phyloP scores from a whole-genome alignment of 1,284 basidiomycete species.

The Sparassis latifolia region DNA sequence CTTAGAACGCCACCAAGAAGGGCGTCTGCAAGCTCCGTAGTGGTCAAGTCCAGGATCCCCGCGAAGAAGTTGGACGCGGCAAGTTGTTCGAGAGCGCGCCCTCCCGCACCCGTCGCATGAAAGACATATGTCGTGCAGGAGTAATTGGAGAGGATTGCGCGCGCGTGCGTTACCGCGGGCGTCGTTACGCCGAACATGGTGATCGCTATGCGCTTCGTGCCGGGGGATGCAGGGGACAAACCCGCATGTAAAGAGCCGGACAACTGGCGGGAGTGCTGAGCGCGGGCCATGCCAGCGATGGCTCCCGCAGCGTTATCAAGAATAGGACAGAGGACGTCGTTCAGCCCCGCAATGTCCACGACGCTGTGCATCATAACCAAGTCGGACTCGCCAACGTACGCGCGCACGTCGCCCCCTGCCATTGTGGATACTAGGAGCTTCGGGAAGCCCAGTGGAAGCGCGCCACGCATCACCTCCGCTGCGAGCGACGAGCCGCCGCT shows the following conservation, averaged over 20 bases:
- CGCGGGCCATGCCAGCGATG: conserved; percentile 18
- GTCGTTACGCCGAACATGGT: conserved; percentile 22
- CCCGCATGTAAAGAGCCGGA: not conserved
- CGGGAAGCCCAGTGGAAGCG: conserved; percentile 18
- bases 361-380: conserved; percentile 18
- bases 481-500: conserved; percentile 19
- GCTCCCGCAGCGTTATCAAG: conserved; percentile 20
- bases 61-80: conserved; percentile 13
- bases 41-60: conserved; percentile 19
- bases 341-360: conserved; percentile 20
- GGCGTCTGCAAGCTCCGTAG: conserved; percentile 20
- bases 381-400: conserved; percentile 18
- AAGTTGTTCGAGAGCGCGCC: conserved; percentile 17
- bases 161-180: conserved; percentile 18
- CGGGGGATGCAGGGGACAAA: not conserved
- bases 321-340: conserved; percentile 19
- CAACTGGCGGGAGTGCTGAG: conserved; percentile 7
- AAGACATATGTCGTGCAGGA: conserved; percentile 19
- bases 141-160: conserved; percentile 14
- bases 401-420: conserved; percentile 16
- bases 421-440: conserved; percentile 21
- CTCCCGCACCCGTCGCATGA: conserved; percentile 18
- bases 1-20: conserved; percentile 18
- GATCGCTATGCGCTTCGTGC: conserved; percentile 15
- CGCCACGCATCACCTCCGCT: conserved; percentile 14